Evolutionary conservation across 73 alveolate genomes (phyloP), one percentile per base, ranked within the genome.

Genomic region (Symbiodinium natans): DNA sequence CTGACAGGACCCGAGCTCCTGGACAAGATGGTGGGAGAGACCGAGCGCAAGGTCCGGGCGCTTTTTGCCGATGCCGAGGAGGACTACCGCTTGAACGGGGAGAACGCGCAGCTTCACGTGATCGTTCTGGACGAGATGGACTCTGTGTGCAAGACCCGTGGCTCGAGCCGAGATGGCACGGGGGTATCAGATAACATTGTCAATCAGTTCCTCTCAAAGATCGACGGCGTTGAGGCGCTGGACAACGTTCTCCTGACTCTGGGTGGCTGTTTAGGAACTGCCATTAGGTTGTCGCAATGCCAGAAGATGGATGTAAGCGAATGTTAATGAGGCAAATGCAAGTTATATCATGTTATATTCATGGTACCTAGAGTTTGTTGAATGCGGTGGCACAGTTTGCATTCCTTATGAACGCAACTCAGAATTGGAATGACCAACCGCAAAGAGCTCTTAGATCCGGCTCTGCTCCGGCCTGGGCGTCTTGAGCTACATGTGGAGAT

Each of bases 391-490:
- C n/a, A n/a, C n/a, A n/a, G n/a, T n/a, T n/a, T n/a, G n/a, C n/a
- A n/a, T n/a, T n/a, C n/a, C n/a, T n/a, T n/a, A n/a, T 68, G 82
- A 68, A n/a, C n/a, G n/a, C n/a, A n/a, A n/a, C n/a, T n/a, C n/a
- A n/a, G n/a, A n/a, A n/a, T 82, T 17, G 92, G 92, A 0, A 82
- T 82, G 92, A 82, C 92, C 27, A 82, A 82, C 43, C 92, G 92
- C 68, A 23, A 34, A 17, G 99, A 99, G 98, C 99, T 99, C 99
- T 99, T 99, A 41, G 99, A 99, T 99, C 99, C 99, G 93, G 99
- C 99, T 10, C 99, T 99, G 43, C 99, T 99, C 80, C 99, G 99
- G 92, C 99, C 99, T 19, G 99, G 99, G 41, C 99, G 99, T 99
- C 99, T 99, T 73, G 99, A 99, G 99, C 99, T 99, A 17, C 99